These are phyloP conservation scores for Aschersonia sp. DNA, from an alignment of 2,329 filamentous ascomycete species.

Conservation along the genomic window DNA sequence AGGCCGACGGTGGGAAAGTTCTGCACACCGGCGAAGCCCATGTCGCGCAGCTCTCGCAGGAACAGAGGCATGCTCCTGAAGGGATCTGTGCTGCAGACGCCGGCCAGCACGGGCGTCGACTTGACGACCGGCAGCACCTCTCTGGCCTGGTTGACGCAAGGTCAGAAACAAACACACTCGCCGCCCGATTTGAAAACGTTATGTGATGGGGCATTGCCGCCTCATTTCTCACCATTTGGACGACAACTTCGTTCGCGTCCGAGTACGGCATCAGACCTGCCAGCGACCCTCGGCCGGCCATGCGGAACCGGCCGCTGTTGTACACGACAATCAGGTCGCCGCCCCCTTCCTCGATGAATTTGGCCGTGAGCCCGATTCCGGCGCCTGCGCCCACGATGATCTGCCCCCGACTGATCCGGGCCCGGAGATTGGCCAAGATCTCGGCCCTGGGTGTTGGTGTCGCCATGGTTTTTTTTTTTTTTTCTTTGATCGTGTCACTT, in stretches of 20 bases:
- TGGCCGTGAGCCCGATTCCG: constrained; percentile 55
- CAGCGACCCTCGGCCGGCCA: constrained; percentile 55
- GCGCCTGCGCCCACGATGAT: constrained; percentile 56
- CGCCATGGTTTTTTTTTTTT: constrained; percentile 23
- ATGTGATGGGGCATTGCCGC: neutral
- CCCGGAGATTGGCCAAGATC: constrained; percentile 38
- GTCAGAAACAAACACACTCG: neutral
- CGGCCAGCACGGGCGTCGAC: constrained; percentile 51
- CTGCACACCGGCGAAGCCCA: constrained; percentile 56
- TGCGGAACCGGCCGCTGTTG: constrained; percentile 57
- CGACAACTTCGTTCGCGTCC: constrained; percentile 54
- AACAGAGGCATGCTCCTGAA: constrained; percentile 49
- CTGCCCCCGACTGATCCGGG: constrained; percentile 36
- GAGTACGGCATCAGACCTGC: constrained; percentile 59
- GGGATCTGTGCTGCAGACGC: constrained; percentile 57
- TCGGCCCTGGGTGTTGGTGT: constrained; percentile 41
- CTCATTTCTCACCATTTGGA: constrained; percentile 42
- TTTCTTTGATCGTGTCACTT: neutral
- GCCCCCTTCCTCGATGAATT: constrained; percentile 53
- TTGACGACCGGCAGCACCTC: constrained; percentile 53
- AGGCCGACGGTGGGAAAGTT: constrained; percentile 63
- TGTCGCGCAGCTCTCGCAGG: constrained; percentile 39
- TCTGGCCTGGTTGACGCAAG: constrained; percentile 26
- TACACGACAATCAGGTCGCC: constrained; percentile 59
- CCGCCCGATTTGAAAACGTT: neutral